A percentile compares a stretch with the other conserved stretches of the same genome.
phyloP scores from a whole-genome alignment of 164 flowering plant genomes.

The Nymphaea colorata region DNA sequence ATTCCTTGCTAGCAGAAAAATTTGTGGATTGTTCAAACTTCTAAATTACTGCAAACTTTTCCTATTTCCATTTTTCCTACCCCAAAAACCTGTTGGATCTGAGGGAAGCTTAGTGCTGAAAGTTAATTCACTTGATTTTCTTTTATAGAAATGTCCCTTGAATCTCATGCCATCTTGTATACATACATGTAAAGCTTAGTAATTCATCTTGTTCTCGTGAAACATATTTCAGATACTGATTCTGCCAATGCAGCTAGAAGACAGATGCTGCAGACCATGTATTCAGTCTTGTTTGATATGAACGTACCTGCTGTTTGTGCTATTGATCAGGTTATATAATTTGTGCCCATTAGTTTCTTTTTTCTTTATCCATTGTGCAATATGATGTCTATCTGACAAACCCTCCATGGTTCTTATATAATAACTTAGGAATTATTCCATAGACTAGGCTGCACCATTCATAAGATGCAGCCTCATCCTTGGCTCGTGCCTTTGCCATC shows the following conservation, averaged over 20 bases:
- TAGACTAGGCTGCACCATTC: no score
- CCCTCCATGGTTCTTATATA: background rate
- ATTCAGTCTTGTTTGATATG: constrained; percentile 70
- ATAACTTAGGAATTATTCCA: no score
- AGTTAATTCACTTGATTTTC: background rate
- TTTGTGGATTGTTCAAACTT: no score
- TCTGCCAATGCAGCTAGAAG: constrained; percentile 71
- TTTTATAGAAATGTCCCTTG: background rate
- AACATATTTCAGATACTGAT: constrained; percentile 43
- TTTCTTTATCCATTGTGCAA: background rate
- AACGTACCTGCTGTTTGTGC: constrained; percentile 94
- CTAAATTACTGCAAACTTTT: background rate
- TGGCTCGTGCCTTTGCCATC: background rate
- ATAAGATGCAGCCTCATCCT: background rate
- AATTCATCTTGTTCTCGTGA: background rate
- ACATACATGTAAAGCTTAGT: background rate
- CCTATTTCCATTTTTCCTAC: background rate
- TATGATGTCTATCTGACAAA: background rate
- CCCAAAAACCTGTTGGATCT: background rate
- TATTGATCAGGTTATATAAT: constrained; percentile 18
- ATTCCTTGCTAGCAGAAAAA: no score
- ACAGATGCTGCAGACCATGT: constrained; percentile 66
- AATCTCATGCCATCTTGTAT: background rate
- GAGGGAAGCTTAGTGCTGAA: background rate
- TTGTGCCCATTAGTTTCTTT: background rate